Conservation (phyloP, 192 early-diverging fungal species). For the Dissophora globulifera region DNA sequence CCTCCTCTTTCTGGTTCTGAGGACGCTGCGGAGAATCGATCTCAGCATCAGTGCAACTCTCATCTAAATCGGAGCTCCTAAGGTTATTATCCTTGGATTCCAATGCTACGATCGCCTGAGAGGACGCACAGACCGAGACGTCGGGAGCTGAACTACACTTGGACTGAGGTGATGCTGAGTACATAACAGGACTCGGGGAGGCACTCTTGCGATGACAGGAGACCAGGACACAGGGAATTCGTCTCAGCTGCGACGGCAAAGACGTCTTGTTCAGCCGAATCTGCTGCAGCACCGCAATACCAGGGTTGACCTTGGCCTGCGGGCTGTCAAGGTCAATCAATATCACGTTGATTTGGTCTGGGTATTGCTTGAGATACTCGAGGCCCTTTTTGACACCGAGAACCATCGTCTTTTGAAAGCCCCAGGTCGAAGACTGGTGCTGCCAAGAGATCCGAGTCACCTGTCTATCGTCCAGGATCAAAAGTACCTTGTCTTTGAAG, state of each 20-base stretch:
- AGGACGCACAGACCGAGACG: too few relatives aligned
- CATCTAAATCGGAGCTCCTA: too few relatives aligned
- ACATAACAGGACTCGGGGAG: not conserved
- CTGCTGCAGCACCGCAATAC: slow-evolving; percentile 31
- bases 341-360: slow-evolving; percentile 32
- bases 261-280: too few relatives aligned
- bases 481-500: slow-evolving; percentile 35
- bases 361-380: slow-evolving; percentile 30
- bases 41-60: too few relatives aligned
- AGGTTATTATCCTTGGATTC: too few relatives aligned
- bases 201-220: slow-evolving; percentile 35
- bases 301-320: slow-evolving; percentile 41
- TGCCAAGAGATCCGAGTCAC: slow-evolving; percentile 47
- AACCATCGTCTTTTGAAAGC: slow-evolving; percentile 31
- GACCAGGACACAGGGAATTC: slow-evolving; percentile 41
- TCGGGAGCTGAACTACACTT: too few relatives aligned
- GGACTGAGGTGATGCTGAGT: not conserved
- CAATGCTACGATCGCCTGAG: too few relatives aligned
- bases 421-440: slow-evolving; percentile 47
- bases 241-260: slow-evolving; percentile 12
- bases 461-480: slow-evolving; percentile 47
- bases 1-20: too few relatives aligned
- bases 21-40: too few relatives aligned
- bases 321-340: slow-evolving; percentile 47
- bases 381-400: slow-evolving; percentile 42